Evolutionary conservation across 345 rosid genomes (phyloP).

Genomic region (Eucalyptus cloeziana): DNA sequence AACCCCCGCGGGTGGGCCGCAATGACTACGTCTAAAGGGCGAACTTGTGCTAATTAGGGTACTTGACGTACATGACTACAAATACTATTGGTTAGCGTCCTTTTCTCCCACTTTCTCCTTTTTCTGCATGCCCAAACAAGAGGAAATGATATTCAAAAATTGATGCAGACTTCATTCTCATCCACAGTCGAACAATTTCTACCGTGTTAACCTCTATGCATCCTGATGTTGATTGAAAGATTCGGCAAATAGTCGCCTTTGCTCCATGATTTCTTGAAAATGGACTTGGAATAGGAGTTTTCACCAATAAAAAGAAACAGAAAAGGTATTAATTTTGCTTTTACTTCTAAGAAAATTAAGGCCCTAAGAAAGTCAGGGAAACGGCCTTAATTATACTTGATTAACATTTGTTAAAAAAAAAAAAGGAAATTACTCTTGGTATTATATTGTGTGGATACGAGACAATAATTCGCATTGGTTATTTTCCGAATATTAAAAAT

Average conservation of each 20-base stretch:
- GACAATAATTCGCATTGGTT: background rate
- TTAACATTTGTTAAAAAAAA: too few species aligned
- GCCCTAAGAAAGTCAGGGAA: background rate
- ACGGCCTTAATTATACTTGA: background rate
- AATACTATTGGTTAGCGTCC: background rate
- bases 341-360: background rate
- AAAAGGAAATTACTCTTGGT: background rate
- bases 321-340: background rate
- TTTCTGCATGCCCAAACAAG: background rate
- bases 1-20: too few species aligned
- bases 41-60: background rate
- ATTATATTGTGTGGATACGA: background rate
- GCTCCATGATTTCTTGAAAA: background rate
- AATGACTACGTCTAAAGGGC: background rate
- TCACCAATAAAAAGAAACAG: background rate
- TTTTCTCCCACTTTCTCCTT: background rate
- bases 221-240: background rate
- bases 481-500: background rate
- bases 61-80: background rate
- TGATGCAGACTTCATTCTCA: background rate
- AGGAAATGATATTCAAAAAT: background rate
- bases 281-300: background rate
- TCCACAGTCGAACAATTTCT: background rate
- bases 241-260: background rate
- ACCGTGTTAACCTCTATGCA: background rate